Evolutionary conservation across 331 rosid genomes (phyloP).

Genomic region (Spiraea crenata): DNA sequence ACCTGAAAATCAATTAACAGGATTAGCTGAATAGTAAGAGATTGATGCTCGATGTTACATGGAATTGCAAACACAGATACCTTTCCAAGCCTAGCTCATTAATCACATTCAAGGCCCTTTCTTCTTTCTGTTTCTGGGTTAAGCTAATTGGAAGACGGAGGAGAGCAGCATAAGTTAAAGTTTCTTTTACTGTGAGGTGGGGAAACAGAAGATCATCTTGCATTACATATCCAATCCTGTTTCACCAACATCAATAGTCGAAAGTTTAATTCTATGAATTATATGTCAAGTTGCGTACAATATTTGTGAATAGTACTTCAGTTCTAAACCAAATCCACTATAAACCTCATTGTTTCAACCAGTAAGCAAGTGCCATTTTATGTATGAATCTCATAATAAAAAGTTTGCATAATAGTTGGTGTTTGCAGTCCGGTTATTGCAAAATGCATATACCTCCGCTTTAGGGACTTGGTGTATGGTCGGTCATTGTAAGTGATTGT

Average conservation of each 20-base stretch:
- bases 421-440: too few species aligned
- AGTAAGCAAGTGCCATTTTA: background rate
- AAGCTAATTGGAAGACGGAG: conserved; percentile 62
- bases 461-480: conserved; percentile 72
- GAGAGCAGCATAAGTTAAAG: conserved; percentile 76
- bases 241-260: conserved; percentile 14
- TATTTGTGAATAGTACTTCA: too few species aligned
- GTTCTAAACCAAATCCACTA: too few species aligned
- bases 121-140: conserved; percentile 69
- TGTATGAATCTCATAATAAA: background rate
- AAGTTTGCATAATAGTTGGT: too few species aligned
- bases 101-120: conserved; percentile 80
- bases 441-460: conserved; percentile 51
- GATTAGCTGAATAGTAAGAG: background rate
- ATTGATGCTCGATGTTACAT: background rate
- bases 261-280: background rate
- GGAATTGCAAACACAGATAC: conserved; percentile 29
- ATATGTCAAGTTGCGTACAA: too few species aligned
- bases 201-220: conserved; percentile 93
- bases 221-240: conserved; percentile 85
- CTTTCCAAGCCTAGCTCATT: conserved; percentile 83
- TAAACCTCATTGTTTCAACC: too few species aligned
- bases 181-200: conserved; percentile 89
- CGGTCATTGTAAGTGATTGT: conserved; percentile 78
- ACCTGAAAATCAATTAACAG: conserved; percentile 39